These are phyloP conservation scores for Kodamaea suecica DNA, from an alignment of 1,139 yeast species.

Conservation along the genomic window DNA sequence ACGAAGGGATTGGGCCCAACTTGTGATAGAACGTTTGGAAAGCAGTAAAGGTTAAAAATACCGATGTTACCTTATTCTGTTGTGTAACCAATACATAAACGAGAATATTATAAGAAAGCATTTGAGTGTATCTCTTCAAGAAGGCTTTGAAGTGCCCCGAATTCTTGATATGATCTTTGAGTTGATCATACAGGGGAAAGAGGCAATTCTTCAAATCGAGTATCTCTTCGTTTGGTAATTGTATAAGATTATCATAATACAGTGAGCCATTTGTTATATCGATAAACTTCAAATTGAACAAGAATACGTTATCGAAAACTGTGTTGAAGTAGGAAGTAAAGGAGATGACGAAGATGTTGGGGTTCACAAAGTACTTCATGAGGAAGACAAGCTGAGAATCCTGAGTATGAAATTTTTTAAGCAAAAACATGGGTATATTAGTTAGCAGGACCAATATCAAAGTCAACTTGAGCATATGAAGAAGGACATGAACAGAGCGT, in stretches of 20 bases:
- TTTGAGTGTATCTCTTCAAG: conserved; percentile 13
- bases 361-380: conserved; percentile 34
- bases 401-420: conserved; percentile 39
- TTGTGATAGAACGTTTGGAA: conserved; percentile 44
- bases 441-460: conserved; percentile 20
- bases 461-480: conserved; percentile 29
- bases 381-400: conserved; percentile 34
- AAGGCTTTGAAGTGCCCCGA: conserved; percentile 15
- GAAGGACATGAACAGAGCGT: conserved; percentile 14
- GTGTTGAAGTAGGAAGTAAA: conserved; percentile 36
- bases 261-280: conserved; percentile 29
- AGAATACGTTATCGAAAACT: conserved; percentile 39
- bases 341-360: conserved; percentile 42
- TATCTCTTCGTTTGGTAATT: conserved; percentile 7
- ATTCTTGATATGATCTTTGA: conserved; percentile 11
- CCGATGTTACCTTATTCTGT: conserved; percentile 37
- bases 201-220: not conserved
- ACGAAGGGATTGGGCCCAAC: conserved; percentile 47
- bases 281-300: conserved; percentile 38
- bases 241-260: conserved; percentile 6
- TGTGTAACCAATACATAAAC: conserved; percentile 13
- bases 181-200: conserved; percentile 8
- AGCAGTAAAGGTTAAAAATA: conserved; percentile 40
- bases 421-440: conserved; percentile 20
- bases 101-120: conserved; percentile 12